phyloP scores from a whole-genome alignment of 1,284 basidiomycete genomes.

The Vanrija sp. region DNA sequence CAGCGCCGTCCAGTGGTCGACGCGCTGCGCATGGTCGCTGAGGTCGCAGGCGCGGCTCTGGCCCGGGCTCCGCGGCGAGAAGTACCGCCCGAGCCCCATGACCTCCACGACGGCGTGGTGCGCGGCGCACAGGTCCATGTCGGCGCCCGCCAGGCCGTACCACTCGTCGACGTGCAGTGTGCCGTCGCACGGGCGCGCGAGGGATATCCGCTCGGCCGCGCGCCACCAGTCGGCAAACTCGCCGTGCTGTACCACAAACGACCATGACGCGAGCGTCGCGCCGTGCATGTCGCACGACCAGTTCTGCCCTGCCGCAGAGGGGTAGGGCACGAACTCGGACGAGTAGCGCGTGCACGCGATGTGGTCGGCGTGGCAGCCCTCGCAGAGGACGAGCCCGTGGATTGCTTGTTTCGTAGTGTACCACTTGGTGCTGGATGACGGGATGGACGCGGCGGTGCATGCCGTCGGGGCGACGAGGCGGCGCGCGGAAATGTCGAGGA shows the following conservation, averaged over 20 bases:
- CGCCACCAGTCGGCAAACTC: no score
- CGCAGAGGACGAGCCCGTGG: neutral
- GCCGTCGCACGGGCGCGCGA: no score
- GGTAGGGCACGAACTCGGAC: neutral
- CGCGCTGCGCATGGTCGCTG: neutral
- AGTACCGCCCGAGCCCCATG: neutral
- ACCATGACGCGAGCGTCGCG: neutral
- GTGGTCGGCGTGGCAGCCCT: conserved; percentile 1
- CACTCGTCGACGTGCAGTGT: no score
- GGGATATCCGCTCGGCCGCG: no score
- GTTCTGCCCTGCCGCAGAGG: neutral
- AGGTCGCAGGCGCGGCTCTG: neutral
- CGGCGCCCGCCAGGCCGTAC: neutral
- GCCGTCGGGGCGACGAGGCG: no score
- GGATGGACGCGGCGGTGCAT: no score
- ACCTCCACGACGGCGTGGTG: neutral
- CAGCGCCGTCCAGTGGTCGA: neutral
- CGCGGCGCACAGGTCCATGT: neutral
- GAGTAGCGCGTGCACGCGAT: neutral
- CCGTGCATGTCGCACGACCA: neutral
- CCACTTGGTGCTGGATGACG: no score
- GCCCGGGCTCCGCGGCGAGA: neutral
- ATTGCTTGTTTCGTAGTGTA: no score
- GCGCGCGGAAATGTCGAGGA: no score
- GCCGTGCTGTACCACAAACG: neutral